Conservation (phyloP, 768 basidiomycete genomes). For the Pulveroboletus frians region DNA sequence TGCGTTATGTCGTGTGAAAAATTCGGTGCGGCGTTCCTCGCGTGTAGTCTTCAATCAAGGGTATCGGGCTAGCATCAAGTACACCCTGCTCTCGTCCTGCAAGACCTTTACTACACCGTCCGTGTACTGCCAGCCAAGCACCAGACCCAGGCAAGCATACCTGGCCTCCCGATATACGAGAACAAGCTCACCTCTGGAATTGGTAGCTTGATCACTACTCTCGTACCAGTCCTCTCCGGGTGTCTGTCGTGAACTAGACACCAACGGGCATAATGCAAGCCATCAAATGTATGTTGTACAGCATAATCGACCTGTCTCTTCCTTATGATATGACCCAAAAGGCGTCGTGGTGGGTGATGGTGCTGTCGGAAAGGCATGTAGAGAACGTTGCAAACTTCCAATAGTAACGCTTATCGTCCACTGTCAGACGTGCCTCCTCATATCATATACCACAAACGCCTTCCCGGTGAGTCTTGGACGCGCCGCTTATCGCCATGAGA, state of each 20-base stretch:
- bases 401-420: conserved; percentile 10
- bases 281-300: conserved; percentile 71
- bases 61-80: conserved; percentile 27
- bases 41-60: conserved; percentile 21
- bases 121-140: not conserved
- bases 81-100: conserved; percentile 16
- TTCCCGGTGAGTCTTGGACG: conserved; percentile 66
- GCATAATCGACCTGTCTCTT: conserved; percentile 12
- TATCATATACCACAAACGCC: conserved; percentile 98
- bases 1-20: conserved; percentile 23
- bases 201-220: conserved; percentile 15
- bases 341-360: conserved; percentile 99
- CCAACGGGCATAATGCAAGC: conserved; percentile 61
- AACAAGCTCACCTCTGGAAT: conserved; percentile 9
- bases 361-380: conserved; percentile 91
- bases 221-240: conserved; percentile 7
- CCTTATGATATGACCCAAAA: conserved; percentile 37
- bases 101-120: not conserved
- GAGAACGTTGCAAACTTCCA: conserved; percentile 3
- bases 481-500: conserved; percentile 7
- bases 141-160: conserved; percentile 4
- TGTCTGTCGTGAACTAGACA: conserved; percentile 12
- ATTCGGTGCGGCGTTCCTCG: conserved; percentile 15
- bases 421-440: conserved; percentile 89
- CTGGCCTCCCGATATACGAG: not conserved